Conservation (phyloP, 2,329 filamentous ascomycete species). For the Calonectria fujianensis region DNA sequence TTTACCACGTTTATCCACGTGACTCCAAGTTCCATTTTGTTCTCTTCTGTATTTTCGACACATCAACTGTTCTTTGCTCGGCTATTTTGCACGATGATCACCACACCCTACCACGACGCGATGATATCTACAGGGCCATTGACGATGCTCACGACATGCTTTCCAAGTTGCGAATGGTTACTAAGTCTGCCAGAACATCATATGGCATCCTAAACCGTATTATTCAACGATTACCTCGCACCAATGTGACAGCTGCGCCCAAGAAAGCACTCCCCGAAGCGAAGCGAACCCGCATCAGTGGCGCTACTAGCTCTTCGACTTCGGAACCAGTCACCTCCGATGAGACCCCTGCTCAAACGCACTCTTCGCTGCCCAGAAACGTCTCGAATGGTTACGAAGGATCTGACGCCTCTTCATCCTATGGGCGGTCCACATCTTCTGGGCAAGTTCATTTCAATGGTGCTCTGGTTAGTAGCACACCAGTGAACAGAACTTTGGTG, state of each 20-base stretch:
- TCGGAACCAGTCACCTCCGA: not conserved
- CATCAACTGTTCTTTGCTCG: conserved; percentile 69
- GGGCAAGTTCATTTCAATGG: not conserved
- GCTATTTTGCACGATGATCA: conserved; percentile 70
- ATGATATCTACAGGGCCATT: conserved; percentile 64
- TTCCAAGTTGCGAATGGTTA: conserved; percentile 55
- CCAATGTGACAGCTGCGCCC: conserved; percentile 46
- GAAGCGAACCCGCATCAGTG: conserved; percentile 37
- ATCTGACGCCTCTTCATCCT: not conserved
- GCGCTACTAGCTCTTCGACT: too few species aligned
- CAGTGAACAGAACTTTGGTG: not conserved
- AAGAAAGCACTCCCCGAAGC: conserved; percentile 33
- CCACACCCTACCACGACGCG: conserved; percentile 62
- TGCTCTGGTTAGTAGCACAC: not conserved
- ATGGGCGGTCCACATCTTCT: not conserved
- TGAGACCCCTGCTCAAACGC: not conserved
- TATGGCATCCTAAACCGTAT: conserved; percentile 58
- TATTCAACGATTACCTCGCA: conserved; percentile 54
- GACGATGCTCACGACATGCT: conserved; percentile 60
- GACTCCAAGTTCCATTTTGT: conserved; percentile 70
- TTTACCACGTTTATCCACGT: conserved; percentile 65
- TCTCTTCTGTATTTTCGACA: conserved; percentile 71
- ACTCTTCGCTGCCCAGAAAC: conserved; percentile 31
- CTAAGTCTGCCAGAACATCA: conserved; percentile 58
- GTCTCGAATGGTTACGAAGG: conserved; percentile 21